phyloP scores from a whole-genome alignment of 2,329 filamentous ascomycete genomes.

The Daldinia sp. region DNA sequence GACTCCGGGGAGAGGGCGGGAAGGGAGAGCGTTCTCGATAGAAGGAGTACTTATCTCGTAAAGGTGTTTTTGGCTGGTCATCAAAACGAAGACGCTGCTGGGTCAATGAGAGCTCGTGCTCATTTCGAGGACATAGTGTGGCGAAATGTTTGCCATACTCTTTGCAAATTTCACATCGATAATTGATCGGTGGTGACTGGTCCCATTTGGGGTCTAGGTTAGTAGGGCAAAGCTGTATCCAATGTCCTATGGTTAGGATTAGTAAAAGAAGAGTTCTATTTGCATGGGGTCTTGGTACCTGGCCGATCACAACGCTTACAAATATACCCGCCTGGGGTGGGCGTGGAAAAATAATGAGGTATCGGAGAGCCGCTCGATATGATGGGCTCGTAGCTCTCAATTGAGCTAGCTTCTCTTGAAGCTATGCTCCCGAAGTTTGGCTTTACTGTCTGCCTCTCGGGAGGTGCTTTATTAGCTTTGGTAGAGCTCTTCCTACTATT shows the following conservation, averaged over 20 bases:
- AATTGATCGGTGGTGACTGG: slow-evolving; percentile 42
- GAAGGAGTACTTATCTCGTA: not conserved
- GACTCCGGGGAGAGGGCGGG: slow-evolving; percentile 14
- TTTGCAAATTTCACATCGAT: slow-evolving; percentile 49
- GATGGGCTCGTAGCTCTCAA: not conserved
- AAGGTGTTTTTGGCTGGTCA: slow-evolving; percentile 5
- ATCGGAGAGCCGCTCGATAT: not conserved
- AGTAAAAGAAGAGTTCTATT: slow-evolving; percentile 7
- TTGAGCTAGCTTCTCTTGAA: not conserved
- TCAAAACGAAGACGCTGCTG: slow-evolving; percentile 43
- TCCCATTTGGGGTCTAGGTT: slow-evolving; percentile 53
- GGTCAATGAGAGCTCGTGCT: slow-evolving; percentile 45
- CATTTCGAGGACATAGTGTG: slow-evolving; percentile 51
- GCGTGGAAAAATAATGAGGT: not conserved
- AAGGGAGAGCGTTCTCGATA: slow-evolving; percentile 30
- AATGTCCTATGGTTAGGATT: slow-evolving; percentile 48
- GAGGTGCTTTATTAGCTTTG: not conserved
- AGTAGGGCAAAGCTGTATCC: slow-evolving; percentile 52
- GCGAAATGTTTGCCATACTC: slow-evolving; percentile 48
- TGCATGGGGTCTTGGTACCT: slow-evolving; percentile 39
- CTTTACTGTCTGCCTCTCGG: not conserved
- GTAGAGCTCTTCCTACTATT: not conserved
- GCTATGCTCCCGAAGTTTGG: not conserved
- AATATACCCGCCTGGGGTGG: slow-evolving; percentile 37
- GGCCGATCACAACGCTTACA: slow-evolving; percentile 47